Conservation (phyloP, 306 rosid genomes). For the Mimosa bimucronata region DNA sequence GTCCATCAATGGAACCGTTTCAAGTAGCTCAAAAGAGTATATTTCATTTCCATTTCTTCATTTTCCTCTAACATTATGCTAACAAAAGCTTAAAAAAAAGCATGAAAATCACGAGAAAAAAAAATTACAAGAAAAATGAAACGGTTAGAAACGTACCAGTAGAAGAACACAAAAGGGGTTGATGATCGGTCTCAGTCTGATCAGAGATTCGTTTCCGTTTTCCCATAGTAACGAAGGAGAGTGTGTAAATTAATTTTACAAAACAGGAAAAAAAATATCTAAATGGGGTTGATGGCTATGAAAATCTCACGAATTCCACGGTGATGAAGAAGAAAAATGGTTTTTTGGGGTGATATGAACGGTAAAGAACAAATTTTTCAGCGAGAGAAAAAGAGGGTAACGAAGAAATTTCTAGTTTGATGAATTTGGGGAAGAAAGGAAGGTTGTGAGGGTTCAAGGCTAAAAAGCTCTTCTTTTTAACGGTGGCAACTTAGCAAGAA, state of each 20-base stretch:
- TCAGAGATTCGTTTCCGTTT: constrained; percentile 68
- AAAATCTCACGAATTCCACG: constrained; percentile 44
- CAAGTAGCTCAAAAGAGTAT: constrained; percentile 30
- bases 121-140: background rate
- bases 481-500: constrained; percentile 1
- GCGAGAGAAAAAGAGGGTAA: background rate
- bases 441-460: background rate
- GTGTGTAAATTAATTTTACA: background rate
- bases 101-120: background rate
- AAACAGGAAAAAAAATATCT: background rate
- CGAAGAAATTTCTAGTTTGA: background rate
- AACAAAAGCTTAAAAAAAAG: background rate
- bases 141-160: constrained; percentile 47
- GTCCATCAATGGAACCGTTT: constrained; percentile 36
- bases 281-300: constrained; percentile 45
- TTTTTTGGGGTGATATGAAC: constrained; percentile 21
- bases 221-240: constrained; percentile 44
- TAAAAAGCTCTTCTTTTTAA: constrained; percentile 11
- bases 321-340: constrained; percentile 36
- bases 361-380: constrained; percentile 38
- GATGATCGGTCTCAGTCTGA: constrained; percentile 52
- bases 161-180: constrained; percentile 43
- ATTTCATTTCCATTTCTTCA: constrained; percentile 12
- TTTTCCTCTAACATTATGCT: constrained; percentile 21
- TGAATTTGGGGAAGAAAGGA: background rate